phyloP scores from a whole-genome alignment of 2,329 filamentous ascomycete genomes.

The Aureobasidium sp. region DNA sequence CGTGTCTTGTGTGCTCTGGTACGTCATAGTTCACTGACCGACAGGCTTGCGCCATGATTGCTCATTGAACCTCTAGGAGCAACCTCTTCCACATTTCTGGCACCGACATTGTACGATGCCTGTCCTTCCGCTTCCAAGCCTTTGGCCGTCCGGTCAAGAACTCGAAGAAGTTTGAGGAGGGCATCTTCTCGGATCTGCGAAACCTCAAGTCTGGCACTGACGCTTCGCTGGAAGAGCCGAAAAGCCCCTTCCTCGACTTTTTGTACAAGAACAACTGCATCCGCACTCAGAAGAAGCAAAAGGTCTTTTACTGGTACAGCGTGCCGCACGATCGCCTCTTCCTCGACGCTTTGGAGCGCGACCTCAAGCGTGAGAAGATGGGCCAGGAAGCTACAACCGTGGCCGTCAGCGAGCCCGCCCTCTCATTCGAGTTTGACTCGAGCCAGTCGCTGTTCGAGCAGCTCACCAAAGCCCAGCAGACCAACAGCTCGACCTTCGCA shows the following conservation, averaged over 20 bases:
- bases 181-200: conserved; percentile 96
- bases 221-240: conserved; percentile 95
- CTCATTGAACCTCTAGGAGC: conserved; percentile 53
- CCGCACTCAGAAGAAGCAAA: conserved; percentile 99
- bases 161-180: conserved; percentile 99
- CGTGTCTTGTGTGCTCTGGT: conserved; percentile 95
- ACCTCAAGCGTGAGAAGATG: conserved; percentile 99
- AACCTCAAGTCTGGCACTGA: conserved; percentile 98
- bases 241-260: conserved; percentile 97
- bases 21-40: conserved; percentile 21
- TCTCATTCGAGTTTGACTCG: conserved; percentile 98
- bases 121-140: conserved; percentile 96
- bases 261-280: conserved; percentile 99
- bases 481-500: conserved; percentile 87
- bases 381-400: conserved; percentile 94
- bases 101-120: conserved; percentile 95
- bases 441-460: conserved; percentile 99
- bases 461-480: conserved; percentile 97
- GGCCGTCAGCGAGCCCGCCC: conserved; percentile 90
- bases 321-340: conserved; percentile 96
- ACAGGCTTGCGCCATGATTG: not conserved
- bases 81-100: conserved; percentile 99
- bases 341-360: conserved; percentile 91
- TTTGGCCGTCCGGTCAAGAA: conserved; percentile 98
- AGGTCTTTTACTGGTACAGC: conserved; percentile 99